A percentile compares a stretch with the other conserved stretches of the same genome.
Conservation (phyloP, 257 asterid genomes). For the Nicotiana otophora region DNA sequence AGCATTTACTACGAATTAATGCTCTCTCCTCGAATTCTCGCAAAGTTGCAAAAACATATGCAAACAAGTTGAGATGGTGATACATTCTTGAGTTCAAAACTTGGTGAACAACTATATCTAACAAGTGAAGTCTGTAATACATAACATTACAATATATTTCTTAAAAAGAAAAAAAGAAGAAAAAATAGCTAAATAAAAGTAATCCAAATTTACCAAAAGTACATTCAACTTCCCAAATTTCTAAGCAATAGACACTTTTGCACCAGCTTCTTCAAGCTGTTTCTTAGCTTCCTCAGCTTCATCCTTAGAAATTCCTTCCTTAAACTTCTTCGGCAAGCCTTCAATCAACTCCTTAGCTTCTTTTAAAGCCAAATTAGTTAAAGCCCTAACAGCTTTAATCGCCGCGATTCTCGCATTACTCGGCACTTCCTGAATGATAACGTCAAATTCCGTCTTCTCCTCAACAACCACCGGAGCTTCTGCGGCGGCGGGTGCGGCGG, state of each 20-base stretch:
- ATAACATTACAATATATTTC: too few species aligned
- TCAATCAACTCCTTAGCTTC: slow-evolving; percentile 90
- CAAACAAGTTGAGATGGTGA: too few species aligned
- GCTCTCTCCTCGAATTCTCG: too few species aligned
- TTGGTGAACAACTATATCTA: too few species aligned
- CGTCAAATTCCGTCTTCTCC: slow-evolving; percentile 94
- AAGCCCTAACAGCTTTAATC: slow-evolving; percentile 78
- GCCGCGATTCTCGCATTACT: slow-evolving; percentile 67
- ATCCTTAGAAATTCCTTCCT: slow-evolving; percentile 76
- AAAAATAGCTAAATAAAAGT: too few species aligned
- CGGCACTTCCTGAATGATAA: slow-evolving; percentile 84
- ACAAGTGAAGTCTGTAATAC: too few species aligned
- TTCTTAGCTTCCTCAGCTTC: slow-evolving; percentile 94
- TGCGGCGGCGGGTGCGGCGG: slow-evolving; percentile 33
- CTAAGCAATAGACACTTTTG: slow-evolving; percentile 55
- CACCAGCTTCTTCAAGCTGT: slow-evolving; percentile 90
- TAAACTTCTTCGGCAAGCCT: slow-evolving; percentile 89
- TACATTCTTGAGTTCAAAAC: too few species aligned
- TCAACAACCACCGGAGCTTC: slow-evolving; percentile 58
- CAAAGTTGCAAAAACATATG: too few species aligned
- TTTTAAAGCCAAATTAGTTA: slow-evolving; percentile 74
- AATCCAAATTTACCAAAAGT: too few species aligned
- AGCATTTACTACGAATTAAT: too few species aligned
- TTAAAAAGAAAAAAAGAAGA: too few species aligned
- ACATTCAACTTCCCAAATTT: background rate